A percentile compares a stretch with the other conserved stretches of the same genome.
Evolutionary conservation across 805 yeast species (phyloP).

Genomic region (Lachancea meyersii): DNA sequence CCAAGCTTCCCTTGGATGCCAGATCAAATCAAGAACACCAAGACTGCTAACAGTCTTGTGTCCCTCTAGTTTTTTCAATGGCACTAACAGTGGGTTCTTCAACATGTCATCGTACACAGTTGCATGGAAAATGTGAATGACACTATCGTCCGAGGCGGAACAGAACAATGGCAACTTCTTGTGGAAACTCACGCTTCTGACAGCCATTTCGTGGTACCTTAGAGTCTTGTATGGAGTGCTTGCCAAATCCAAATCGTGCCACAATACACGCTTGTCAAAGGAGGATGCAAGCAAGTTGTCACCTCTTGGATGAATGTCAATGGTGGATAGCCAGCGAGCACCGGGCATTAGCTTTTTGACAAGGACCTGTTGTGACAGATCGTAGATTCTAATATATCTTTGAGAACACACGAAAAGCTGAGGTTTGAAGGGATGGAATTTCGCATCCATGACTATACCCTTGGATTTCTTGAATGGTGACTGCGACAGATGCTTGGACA

Average conservation of each 20-base stretch:
- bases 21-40: conserved; percentile 79
- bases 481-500: conserved; percentile 90
- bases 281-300: conserved; percentile 90
- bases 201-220: conserved; percentile 92
- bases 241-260: conserved; percentile 93
- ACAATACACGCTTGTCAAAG: conserved; percentile 87
- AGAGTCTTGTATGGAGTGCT: conserved; percentile 90
- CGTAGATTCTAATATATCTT: conserved; percentile 85
- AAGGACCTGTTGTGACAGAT: conserved; percentile 76
- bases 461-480: conserved; percentile 90
- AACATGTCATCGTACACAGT: conserved; percentile 84
- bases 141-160: conserved; percentile 92
- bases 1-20: conserved; percentile 99
- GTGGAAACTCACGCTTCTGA: conserved; percentile 82
- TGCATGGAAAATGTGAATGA: conserved; percentile 90
- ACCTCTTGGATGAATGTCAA: conserved; percentile 94
- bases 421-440: conserved; percentile 95
- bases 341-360: conserved; percentile 88
- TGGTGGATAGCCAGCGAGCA: conserved; percentile 86
- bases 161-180: conserved; percentile 84
- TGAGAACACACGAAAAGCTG: conserved; percentile 91
- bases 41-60: conserved; percentile 73
- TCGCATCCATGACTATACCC: conserved; percentile 93
- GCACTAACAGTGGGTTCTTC: conserved; percentile 93
- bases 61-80: conserved; percentile 88